A percentile compares a stretch with the other conserved stretches of the same genome.
Conservation (phyloP, 2,329 filamentous ascomycete genomes). For the Pyricularia sp. region DNA sequence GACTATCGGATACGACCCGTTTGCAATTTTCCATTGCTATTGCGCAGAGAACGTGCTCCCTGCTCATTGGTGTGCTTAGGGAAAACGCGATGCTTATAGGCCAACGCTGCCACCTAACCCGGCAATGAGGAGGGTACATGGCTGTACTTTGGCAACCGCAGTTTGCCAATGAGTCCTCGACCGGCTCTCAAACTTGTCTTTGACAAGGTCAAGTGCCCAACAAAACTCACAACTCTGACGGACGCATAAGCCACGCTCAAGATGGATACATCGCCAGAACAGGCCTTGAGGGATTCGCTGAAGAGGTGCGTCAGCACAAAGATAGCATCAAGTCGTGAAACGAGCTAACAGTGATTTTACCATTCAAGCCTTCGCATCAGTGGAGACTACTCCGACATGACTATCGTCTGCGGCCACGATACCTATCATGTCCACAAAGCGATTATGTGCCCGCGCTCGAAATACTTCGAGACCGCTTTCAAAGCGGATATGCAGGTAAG, state of each 20-base stretch:
- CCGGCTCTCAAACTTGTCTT: not conserved
- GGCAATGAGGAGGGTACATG: not conserved
- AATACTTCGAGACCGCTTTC: slow-evolving; percentile 1
- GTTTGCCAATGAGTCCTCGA: not conserved
- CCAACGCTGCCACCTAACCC: not conserved
- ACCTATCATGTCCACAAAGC: slow-evolving; percentile 4
- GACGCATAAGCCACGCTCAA: not conserved
- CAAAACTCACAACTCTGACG: not conserved
- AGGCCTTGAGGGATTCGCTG: not conserved
- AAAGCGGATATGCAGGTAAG: not conserved
- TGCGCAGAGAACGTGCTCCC: not conserved
- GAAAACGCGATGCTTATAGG: no score
- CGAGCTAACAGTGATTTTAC: not conserved
- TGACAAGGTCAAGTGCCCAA: not conserved
- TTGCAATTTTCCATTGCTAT: no score
- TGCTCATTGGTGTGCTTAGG: not conserved
- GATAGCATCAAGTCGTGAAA: not conserved
- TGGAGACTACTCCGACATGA: slow-evolving; percentile 2
- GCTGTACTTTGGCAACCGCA: not conserved
- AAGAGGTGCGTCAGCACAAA: not conserved
- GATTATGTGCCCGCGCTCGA: slow-evolving; percentile 5
- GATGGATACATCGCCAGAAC: not conserved
- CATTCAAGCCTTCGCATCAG: slow-evolving; percentile 7
- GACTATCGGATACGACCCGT: not conserved
- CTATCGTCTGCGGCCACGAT: slow-evolving; percentile 1